These are phyloP conservation scores for Artemisia princeps DNA, from an alignment of 140 eudicot genomes.

Conservation along the genomic window DNA sequence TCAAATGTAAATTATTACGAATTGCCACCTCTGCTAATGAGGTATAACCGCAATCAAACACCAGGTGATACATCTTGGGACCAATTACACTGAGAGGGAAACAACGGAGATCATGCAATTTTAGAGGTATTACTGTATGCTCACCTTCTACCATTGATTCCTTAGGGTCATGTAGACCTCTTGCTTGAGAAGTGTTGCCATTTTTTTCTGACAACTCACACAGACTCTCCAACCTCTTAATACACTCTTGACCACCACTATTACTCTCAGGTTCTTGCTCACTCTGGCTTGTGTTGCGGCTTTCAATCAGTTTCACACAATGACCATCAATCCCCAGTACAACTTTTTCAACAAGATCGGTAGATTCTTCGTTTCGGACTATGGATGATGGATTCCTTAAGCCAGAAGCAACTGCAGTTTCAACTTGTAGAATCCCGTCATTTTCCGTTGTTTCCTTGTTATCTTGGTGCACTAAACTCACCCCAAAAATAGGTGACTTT, in stretches of 20 bases:
- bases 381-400: conserved; percentile 19
- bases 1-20: too few relatives aligned
- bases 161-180: conserved; percentile 17
- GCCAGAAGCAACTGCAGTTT: conserved; percentile 19
- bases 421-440: conserved; percentile 13
- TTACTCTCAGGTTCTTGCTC: conserved; percentile 25
- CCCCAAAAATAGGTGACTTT: conserved; percentile 36
- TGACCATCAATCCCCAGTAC: conserved; percentile 15
- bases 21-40: too few relatives aligned
- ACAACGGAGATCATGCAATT: neutral
- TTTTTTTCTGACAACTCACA: conserved; percentile 15
- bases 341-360: conserved; percentile 24
- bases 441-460: conserved; percentile 28
- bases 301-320: conserved; percentile 17
- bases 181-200: conserved; percentile 24
- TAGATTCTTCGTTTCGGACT: conserved; percentile 19
- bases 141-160: conserved; percentile 19
- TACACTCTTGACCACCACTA: conserved; percentile 19
- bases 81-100: too few relatives aligned
- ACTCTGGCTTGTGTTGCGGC: conserved; percentile 22
- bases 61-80: too few relatives aligned
- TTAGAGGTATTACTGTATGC: conserved; percentile 23
- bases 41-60: too few relatives aligned
- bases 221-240: conserved; percentile 27
- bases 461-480: conserved; percentile 21